Conservation (phyloP, 1,284 basidiomycete genomes). For the Pulchroboletus neoregius region DNA sequence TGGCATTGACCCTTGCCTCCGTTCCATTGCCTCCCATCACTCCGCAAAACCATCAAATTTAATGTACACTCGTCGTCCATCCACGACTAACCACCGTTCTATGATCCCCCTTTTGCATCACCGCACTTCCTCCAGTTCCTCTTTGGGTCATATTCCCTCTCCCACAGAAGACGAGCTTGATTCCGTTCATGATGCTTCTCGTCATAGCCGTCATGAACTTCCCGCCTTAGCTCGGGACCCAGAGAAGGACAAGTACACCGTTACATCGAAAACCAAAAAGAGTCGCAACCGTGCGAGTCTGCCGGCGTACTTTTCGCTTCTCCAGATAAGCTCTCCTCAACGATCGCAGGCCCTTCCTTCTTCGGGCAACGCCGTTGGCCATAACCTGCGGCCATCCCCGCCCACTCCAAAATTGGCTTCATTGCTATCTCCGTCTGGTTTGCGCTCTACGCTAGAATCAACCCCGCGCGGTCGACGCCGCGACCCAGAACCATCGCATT, state of each 20-base stretch:
- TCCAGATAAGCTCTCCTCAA: slow-evolving; percentile 48
- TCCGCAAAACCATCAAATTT: slow-evolving; percentile 38
- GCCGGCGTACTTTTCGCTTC: slow-evolving; percentile 71
- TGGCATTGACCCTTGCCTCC: slow-evolving; percentile 28
- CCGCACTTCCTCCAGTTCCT: slow-evolving; percentile 44
- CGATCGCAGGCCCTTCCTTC: slow-evolving; percentile 43
- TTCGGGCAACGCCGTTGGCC: slow-evolving; percentile 41
- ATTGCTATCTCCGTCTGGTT: slow-evolving; percentile 27
- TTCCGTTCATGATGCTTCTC: slow-evolving; percentile 33
- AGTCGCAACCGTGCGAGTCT: slow-evolving; percentile 67
- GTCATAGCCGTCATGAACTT: slow-evolving; percentile 19
- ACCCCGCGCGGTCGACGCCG: slow-evolving; percentile 50
- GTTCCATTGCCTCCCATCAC: slow-evolving; percentile 37
- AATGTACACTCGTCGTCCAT: slow-evolving; percentile 65
- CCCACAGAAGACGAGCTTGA: slow-evolving; percentile 43
- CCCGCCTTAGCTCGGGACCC: slow-evolving; percentile 29
- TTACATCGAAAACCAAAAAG: slow-evolving; percentile 46
- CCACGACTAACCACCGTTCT: slow-evolving; percentile 63
- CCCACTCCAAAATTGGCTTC: slow-evolving; percentile 52
- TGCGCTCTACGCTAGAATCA: slow-evolving; percentile 35
- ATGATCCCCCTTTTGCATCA: slow-evolving; percentile 55
- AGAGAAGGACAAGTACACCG: slow-evolving; percentile 35
- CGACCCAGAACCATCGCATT: slow-evolving; percentile 36
- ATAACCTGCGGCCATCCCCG: slow-evolving; percentile 47
- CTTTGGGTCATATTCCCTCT: slow-evolving; percentile 39